phyloP scores from a whole-genome alignment of 2,329 filamentous ascomycete genomes.

The Colletotrichum spaethianum region DNA sequence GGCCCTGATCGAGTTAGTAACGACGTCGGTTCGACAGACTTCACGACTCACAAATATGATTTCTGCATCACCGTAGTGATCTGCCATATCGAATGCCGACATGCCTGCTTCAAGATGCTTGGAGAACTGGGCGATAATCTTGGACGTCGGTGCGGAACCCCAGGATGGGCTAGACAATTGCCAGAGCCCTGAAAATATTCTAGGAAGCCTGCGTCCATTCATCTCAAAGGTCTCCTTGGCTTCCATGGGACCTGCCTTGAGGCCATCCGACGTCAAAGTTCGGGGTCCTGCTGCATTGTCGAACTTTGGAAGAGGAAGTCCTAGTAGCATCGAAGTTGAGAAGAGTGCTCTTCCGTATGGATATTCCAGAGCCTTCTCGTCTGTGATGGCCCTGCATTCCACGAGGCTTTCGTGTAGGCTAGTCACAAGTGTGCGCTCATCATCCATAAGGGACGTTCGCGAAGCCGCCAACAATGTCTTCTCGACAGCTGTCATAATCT shows the following conservation, averaged over 20 bases:
- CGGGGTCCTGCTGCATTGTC: not conserved
- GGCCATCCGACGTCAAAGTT: too few species aligned
- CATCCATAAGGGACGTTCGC: conserved; percentile 42
- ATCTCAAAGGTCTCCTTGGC: conserved; percentile 45
- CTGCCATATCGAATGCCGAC: conserved; percentile 52
- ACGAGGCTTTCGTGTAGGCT: conserved; percentile 3
- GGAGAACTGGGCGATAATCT: conserved; percentile 47
- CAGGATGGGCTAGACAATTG: conserved; percentile 51
- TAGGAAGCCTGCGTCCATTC: conserved; percentile 44
- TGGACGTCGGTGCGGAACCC: conserved; percentile 45
- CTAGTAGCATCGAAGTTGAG: conserved; percentile 20
- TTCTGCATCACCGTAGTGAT: conserved; percentile 49
- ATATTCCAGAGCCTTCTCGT: conserved; percentile 6
- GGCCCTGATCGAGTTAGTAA: conserved; percentile 46
- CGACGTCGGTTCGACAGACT: too few species aligned
- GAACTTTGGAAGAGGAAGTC: not conserved
- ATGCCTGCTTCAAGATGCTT: conserved; percentile 47
- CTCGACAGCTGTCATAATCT: conserved; percentile 53
- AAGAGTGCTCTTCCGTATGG: conserved; percentile 22
- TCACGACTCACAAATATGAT: conserved; percentile 42
- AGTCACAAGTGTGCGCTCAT: conserved; percentile 29
- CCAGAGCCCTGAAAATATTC: conserved; percentile 51
- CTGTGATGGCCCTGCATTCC: not conserved
- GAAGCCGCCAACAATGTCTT: conserved; percentile 46
- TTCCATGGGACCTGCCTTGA: not conserved